phyloP scores from a whole-genome alignment of 768 basidiomycete genomes.

The Tylopilus subfusipes region DNA sequence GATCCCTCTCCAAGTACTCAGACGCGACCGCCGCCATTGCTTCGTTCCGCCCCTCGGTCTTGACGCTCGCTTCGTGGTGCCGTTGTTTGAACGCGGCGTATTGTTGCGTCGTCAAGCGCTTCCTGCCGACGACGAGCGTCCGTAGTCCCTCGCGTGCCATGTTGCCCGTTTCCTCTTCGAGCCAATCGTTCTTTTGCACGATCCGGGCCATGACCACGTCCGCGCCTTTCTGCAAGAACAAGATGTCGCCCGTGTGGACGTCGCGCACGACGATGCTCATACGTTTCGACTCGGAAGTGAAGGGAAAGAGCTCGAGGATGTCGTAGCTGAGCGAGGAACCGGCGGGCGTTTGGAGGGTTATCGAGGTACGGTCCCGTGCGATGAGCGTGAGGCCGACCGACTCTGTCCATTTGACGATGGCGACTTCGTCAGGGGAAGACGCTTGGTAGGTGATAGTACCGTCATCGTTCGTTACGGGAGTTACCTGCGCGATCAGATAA shows the following conservation, averaged over 20 bases:
- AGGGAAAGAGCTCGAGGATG: conserved; percentile 93
- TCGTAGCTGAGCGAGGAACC: conserved; percentile 69
- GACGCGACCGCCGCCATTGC: conserved; percentile 73
- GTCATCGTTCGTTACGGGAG: conserved; percentile 92
- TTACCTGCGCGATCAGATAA: conserved; percentile 63
- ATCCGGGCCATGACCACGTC: conserved; percentile 98
- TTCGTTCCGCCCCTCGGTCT: conserved; percentile 75
- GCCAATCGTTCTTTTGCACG: conserved; percentile 96
- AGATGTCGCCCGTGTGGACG: conserved; percentile 66
- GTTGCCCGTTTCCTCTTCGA: conserved; percentile 97
- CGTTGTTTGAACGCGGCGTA: conserved; percentile 70
- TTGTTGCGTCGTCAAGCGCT: conserved; percentile 62
- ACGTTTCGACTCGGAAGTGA: conserved; percentile 97
- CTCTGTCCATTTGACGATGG: conserved; percentile 96
- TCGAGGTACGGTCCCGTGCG: conserved; percentile 86
- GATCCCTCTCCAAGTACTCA: conserved; percentile 77
- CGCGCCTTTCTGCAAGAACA: conserved; percentile 94
- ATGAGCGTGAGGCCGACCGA: conserved; percentile 89
- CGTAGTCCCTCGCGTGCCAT: conserved; percentile 97
- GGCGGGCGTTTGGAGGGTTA: conserved; percentile 73
- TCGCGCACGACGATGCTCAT: conserved; percentile 98
- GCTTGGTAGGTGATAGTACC: conserved; percentile 96
- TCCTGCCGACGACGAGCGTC: conserved; percentile 89
- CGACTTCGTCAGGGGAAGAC: conserved; percentile 97
- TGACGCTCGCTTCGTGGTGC: conserved; percentile 77